phyloP scores from a whole-genome alignment of 2,329 filamentous ascomycete genomes.

The Hyphodiscus sp. region DNA sequence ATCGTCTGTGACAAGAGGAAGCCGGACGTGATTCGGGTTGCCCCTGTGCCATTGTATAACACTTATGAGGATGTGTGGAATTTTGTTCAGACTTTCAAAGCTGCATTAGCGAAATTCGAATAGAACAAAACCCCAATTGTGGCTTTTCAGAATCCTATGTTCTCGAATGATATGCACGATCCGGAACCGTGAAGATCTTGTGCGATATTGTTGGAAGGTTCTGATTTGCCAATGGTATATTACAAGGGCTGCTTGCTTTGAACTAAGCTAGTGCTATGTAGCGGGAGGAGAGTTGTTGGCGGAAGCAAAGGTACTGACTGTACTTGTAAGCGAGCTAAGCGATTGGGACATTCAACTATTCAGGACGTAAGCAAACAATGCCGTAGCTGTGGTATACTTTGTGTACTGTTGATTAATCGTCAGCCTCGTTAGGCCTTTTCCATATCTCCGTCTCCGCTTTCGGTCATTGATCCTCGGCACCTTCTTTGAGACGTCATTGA shows the following conservation, averaged over 20 bases:
- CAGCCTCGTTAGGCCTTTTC: neutral
- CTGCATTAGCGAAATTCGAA: conserved; percentile 16
- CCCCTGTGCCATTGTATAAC: conserved; percentile 80
- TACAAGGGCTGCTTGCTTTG: no score
- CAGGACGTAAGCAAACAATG: no score
- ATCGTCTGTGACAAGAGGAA: conserved; percentile 78
- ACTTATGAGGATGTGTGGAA: conserved; percentile 65
- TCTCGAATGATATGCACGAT: no score
- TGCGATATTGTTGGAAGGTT: no score
- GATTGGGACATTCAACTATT: no score
- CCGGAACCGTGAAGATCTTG: no score
- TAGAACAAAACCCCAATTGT: neutral
- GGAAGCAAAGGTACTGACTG: no score
- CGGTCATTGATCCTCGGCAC: neutral
- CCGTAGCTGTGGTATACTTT: neutral
- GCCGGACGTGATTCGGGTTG: conserved; percentile 77
- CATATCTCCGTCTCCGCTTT: neutral
- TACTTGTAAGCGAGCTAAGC: no score
- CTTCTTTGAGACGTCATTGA: no score
- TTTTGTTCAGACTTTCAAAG: conserved; percentile 46
- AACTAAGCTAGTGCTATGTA: no score
- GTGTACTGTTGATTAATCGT: neutral
- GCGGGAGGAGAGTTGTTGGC: no score
- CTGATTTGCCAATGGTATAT: no score
- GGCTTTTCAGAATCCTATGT: neutral